Evolutionary conservation across 768 basidiomycete genomes (phyloP).

Genomic region (Strobilomyces dryophilus): DNA sequence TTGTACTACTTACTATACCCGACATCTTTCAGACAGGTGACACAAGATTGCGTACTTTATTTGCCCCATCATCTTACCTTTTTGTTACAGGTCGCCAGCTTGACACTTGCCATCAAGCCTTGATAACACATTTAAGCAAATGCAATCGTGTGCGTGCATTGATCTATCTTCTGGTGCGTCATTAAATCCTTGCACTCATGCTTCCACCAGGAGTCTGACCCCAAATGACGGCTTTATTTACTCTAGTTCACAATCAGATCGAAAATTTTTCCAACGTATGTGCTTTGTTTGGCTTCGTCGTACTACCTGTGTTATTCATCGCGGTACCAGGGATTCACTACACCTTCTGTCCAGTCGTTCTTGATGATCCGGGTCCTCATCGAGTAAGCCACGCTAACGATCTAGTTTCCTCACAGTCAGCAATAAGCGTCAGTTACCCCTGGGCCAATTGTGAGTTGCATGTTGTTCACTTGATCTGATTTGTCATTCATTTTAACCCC

Average conservation of each 20-base stretch:
- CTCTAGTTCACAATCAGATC: slow-evolving; percentile 26
- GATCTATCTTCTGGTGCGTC: slow-evolving; percentile 36
- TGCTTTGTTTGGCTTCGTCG: neutral
- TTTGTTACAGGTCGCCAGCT: slow-evolving; percentile 15
- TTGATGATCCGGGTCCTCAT: slow-evolving; percentile 39
- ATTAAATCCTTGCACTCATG: neutral
- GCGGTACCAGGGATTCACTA: slow-evolving; percentile 34
- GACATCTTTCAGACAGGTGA: slow-evolving; percentile 48
- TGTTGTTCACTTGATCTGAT: neutral
- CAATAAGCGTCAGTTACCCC: slow-evolving; percentile 39
- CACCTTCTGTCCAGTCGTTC: slow-evolving; percentile 52
- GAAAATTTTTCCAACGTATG: slow-evolving; percentile 40
- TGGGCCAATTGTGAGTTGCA: slow-evolving; percentile 21
- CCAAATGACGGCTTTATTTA: slow-evolving; percentile 9
- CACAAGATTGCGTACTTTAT: slow-evolving; percentile 29
- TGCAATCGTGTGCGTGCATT: neutral
- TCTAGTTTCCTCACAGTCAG: slow-evolving; percentile 36
- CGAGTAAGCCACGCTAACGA: neutral
- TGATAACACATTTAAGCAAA: slow-evolving; percentile 50
- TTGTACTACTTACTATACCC: slow-evolving; percentile 52
- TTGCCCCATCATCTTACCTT: neutral
- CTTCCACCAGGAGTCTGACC: slow-evolving; percentile 14
- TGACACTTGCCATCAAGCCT: slow-evolving; percentile 52
- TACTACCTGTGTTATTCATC: neutral
- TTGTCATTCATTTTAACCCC: neutral